Base-by-base conservation (phyloP, 108 stramenopile genomes). In the Seminavis robusta region DNA sequence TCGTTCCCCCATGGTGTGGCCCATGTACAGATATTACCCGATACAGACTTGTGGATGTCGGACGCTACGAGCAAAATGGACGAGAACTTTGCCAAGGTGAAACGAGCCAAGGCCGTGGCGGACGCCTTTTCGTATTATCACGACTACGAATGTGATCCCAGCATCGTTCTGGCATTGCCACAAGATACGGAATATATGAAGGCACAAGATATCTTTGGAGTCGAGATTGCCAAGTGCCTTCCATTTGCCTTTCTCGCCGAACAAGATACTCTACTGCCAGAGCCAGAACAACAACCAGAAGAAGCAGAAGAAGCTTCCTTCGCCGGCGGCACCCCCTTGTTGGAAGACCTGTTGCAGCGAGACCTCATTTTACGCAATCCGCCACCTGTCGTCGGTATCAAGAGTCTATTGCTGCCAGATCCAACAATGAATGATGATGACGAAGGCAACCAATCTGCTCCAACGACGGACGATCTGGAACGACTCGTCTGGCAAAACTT, bases 81-180 rank as follows among this genome's bases (percentile, higher is more conserved):
- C 42, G 30, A 43, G 1, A 48, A 38, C 34, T n/a, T n/a, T n/a
- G 15, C 54, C 1, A 50, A 43, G 64, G 28, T n/a, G 6, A 8
- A 43, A 4, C 70, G 83, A 31, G 76, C 73, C 2, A 46, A 30
- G 25, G 84, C 79, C 17, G 56, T 84, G 0, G 38, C 56, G 48
- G 74, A 80, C 39, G 81, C 84, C 0, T 78, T 89, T 31, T 29
- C 41, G 34, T 49, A 47, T 4, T 80, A 67, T 44, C 84, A 86
- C 46, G 62, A 54, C 36, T 90, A 86, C 41, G 88, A 90, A 71
- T 90, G 65, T 40, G 75, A 88, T 7, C 44, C 69, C 30, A 54
- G 63, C 13, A 49, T 52, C 1, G 38, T 52, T 20, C 75, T 79
- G 30, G 76, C 77, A 17, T 36, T 78, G 1, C 55, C 61, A n/a